A percentile compares a stretch with the other conserved stretches of the same genome.
Conservation (phyloP, 768 basidiomycete species). For the Leucocoprinus sp. region DNA sequence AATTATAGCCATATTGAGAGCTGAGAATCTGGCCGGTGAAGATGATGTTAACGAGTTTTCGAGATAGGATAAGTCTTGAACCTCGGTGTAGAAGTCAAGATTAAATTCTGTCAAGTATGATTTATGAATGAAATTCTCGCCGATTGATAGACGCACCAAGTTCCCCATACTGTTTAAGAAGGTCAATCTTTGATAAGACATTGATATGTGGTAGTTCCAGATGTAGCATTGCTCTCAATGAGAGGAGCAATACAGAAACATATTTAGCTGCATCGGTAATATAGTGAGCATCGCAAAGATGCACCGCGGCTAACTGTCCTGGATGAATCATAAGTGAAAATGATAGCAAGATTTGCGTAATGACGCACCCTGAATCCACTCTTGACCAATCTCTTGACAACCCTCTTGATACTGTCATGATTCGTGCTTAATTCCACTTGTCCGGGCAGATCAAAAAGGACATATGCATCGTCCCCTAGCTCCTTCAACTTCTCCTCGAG, state of each 20-base stretch:
- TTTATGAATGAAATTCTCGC: conserved; percentile 8
- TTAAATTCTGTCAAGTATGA: conserved; percentile 68
- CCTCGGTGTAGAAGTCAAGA: conserved; percentile 96
- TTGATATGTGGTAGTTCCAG: conserved; percentile 98
- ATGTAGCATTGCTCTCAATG: conserved; percentile 95
- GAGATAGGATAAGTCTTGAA: conserved; percentile 89
- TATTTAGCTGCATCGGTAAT: conserved; percentile 96
- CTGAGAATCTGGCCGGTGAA: conserved; percentile 53
- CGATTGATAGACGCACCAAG: conserved; percentile 48
- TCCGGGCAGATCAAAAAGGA: conserved; percentile 93
- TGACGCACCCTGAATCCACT: conserved; percentile 73
- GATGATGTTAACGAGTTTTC: conserved; percentile 63
- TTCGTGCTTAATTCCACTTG: conserved; percentile 98
- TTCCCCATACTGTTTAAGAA: conserved; percentile 85
- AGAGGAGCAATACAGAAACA: conserved; percentile 84
- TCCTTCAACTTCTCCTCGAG: conserved; percentile 60
- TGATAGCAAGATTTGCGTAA: conserved; percentile 2
- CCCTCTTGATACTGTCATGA: conserved; percentile 79
- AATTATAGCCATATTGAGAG: conserved; percentile 84
- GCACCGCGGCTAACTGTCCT: conserved; percentile 80
- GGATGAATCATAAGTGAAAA: conserved; percentile 12
- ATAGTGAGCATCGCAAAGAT: conserved; percentile 95
- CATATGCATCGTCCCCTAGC: conserved; percentile 68
- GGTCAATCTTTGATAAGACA: conserved; percentile 91
- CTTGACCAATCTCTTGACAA: conserved; percentile 67